These are phyloP conservation scores for Carallia pectinifolia DNA, from an alignment of 345 rosid species.

Conservation along the genomic window DNA sequence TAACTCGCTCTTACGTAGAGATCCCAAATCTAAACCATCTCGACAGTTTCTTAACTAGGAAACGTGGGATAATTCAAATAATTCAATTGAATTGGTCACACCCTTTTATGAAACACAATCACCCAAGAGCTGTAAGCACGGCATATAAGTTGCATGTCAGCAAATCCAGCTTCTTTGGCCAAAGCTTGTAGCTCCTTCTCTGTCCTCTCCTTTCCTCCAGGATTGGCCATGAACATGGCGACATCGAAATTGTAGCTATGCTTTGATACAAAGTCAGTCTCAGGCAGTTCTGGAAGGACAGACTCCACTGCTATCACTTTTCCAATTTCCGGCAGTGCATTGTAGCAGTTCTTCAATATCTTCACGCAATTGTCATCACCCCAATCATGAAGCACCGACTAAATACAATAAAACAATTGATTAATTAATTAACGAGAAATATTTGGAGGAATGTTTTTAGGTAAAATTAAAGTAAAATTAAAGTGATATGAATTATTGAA, in stretches of 20 bases:
- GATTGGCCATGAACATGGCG: constrained; percentile 15
- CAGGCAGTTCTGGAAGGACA: constrained; percentile 15
- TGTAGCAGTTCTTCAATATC: constrained; percentile 33
- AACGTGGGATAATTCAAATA: no score
- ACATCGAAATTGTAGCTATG: constrained; percentile 21
- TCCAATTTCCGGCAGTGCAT: constrained; percentile 31
- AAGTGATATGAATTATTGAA: no score
- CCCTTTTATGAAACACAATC: no score
- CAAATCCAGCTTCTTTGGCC: constrained; percentile 30
- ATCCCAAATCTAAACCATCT: no score
- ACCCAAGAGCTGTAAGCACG: no score
- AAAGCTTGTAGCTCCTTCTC: constrained; percentile 25
- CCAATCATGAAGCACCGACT: constrained; percentile 35
- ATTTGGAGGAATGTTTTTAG: not conserved
- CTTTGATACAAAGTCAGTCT: constrained; percentile 5
- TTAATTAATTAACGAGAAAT: not conserved
- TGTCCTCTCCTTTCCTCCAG: constrained; percentile 40
- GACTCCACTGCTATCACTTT: constrained; percentile 33
- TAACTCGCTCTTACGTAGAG: no score
- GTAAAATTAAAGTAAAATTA: no score
- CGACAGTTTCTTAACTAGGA: no score
- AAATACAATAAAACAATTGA: not conserved
- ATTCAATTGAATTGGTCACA: no score
- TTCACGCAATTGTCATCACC: constrained; percentile 35
- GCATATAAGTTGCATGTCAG: no score